phyloP scores from a whole-genome alignment of 768 basidiomycete genomes.

The Cubamyces sp. region DNA sequence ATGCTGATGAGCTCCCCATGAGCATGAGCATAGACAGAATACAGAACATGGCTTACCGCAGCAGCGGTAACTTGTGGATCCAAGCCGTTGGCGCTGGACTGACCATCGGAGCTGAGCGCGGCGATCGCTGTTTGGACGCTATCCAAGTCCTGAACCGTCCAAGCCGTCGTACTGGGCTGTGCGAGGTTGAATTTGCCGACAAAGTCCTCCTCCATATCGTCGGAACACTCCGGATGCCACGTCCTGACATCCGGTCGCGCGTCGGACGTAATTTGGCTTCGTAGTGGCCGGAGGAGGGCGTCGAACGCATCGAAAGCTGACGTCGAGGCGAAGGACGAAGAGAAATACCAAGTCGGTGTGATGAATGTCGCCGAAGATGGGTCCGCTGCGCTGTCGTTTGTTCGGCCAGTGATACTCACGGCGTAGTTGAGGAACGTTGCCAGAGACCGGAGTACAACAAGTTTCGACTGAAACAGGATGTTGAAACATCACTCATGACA shows the following conservation, averaged over 20 bases:
- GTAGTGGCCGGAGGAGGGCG: constrained; percentile 41
- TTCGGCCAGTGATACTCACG: constrained; percentile 30
- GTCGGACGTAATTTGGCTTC: neutral
- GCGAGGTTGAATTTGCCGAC: constrained; percentile 26
- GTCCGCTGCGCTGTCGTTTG: neutral
- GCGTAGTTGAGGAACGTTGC: constrained; percentile 65
- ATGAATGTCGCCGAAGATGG: constrained; percentile 19
- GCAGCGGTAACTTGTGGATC: constrained; percentile 23
- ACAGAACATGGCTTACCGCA: constrained; percentile 20
- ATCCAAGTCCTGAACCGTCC: constrained; percentile 32
- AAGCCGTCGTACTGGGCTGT: constrained; percentile 21
- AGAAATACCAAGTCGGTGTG: constrained; percentile 66
- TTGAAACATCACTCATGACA: constrained; percentile 18
- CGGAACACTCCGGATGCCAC: constrained; percentile 43
- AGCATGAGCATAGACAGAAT: neutral
- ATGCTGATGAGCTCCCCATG: constrained; percentile 46
- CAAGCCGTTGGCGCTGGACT: constrained; percentile 5
- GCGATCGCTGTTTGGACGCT: constrained; percentile 13
- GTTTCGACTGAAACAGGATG: constrained; percentile 60
- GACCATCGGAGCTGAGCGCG: neutral
- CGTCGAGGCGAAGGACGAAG: constrained; percentile 56
- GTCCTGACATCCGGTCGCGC: neutral
- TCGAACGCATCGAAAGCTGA: constrained; percentile 61
- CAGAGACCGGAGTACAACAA: constrained; percentile 74
- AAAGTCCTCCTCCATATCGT: constrained; percentile 43